Base-by-base conservation (phyloP, 2,329 filamentous ascomycete species). In the Harringtonia aguacate region DNA sequence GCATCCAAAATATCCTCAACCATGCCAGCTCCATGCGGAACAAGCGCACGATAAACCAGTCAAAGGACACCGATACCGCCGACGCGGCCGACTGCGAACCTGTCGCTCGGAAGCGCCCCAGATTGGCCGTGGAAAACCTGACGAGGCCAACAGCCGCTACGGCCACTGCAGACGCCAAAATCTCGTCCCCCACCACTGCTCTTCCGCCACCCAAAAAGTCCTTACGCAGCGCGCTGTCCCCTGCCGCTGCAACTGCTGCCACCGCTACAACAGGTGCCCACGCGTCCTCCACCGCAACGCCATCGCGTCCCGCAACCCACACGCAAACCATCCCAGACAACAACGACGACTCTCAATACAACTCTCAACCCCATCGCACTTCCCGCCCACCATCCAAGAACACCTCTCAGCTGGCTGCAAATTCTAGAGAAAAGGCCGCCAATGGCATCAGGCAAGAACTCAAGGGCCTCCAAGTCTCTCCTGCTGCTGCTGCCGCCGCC, bases 381-480 rank as follows among this genome's bases (percentile, higher is more conserved):
- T 36, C 20, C 29, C 33, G n/a, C 15, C 24, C 27, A 14, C n/a
- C 36, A 18, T 29, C 31, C 33, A 39, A 46, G 27, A 41, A 35
- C 8, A 14, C 45, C 49, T 48, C 47, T 49, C 52, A 35, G 47
- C 51, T 45, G 53, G 44, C 65, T 43, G 72, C 68, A 52, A 74
- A 69, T 58, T 68, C 76, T 49, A 70, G 72, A 54, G 67, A 72
- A 51, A 80, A 79, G 59, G 71, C 74, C 42, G 69, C 66, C 53
- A 78, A 79, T 66, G 76, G 76, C 51, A 72, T 79, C 49, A 73
- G 69, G 55, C 75, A 79, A 56, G 77, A 81, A 60, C 61, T 79
- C 52, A 70, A 75, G 53, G 63, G 68, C 39, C 58, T 80, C 52
- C 73, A 79, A 55, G 69, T 73, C 30, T 62, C 58, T 49, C 54